A percentile compares a stretch with the other conserved stretches of the same genome.
phyloP scores from a whole-genome alignment of 805 yeast species.

The Tetrapisispora nanseiensis region DNA sequence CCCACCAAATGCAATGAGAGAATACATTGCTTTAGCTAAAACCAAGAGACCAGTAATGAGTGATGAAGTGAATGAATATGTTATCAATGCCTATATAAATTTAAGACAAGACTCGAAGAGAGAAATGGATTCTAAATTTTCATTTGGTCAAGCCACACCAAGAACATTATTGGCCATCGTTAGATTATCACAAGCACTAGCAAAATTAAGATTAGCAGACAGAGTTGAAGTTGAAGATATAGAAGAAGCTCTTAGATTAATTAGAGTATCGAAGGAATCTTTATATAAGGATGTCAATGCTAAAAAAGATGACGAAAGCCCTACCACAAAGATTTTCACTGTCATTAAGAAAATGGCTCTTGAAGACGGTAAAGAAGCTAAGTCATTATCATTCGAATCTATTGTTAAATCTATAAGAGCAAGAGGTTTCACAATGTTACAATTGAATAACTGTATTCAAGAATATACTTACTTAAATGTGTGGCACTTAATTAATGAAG shows the following conservation, averaged over 20 bases:
- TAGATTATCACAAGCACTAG: conserved; percentile 90
- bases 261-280: conserved; percentile 80
- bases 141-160: conserved; percentile 89
- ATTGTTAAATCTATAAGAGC: conserved; percentile 59
- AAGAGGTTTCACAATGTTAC: conserved; percentile 75
- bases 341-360: conserved; percentile 53
- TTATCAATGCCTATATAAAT: conserved; percentile 76
- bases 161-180: conserved; percentile 86
- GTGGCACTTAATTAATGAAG: conserved; percentile 69
- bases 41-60: conserved; percentile 78
- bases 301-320: conserved; percentile 51
- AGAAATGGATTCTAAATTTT: conserved; percentile 57
- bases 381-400: conserved; percentile 33
- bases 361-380: conserved; percentile 25
- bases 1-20: conserved; percentile 72
- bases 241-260: conserved; percentile 86
- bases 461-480: conserved; percentile 65
- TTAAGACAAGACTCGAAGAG: conserved; percentile 88
- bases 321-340: conserved; percentile 60
- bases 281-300: conserved; percentile 45
- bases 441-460: conserved; percentile 62
- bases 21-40: conserved; percentile 79
- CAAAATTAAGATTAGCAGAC: conserved; percentile 74
- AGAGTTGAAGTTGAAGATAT: conserved; percentile 70
- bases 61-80: conserved; percentile 73